These are phyloP conservation scores for Alternaria longipes DNA, from an alignment of 2,329 filamentous ascomycete species.

Conservation along the genomic window DNA sequence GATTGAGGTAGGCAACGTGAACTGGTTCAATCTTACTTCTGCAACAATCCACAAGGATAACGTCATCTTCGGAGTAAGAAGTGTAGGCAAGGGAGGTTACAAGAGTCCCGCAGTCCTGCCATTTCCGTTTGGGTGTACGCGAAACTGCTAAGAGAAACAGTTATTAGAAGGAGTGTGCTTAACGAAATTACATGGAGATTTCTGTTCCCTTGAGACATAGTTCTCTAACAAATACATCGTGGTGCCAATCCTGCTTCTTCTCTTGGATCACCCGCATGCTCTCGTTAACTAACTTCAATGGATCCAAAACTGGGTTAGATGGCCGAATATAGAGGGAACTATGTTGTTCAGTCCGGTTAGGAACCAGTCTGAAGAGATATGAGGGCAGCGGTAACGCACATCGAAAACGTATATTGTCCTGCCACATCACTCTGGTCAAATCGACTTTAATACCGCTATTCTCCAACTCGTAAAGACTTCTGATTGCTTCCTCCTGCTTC, in stretches of 20 bases:
- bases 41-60: constrained; percentile 64
- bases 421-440: too few species aligned
- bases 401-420: too few species aligned
- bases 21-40: constrained; percentile 49
- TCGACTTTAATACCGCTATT: background rate
- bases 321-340: too few species aligned
- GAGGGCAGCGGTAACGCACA: too few species aligned
- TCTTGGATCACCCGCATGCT: too few species aligned
- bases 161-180: too few species aligned
- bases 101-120: constrained; percentile 58
- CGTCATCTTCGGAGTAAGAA: constrained; percentile 63
- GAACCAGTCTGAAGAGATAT: too few species aligned
- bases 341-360: too few species aligned
- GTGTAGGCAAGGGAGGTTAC: constrained; percentile 58
- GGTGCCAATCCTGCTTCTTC: background rate
- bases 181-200: too few species aligned
- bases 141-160: constrained; percentile 22
- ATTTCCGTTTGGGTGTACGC: constrained; percentile 40
- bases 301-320: too few species aligned
- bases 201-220: too few species aligned
- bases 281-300: too few species aligned
- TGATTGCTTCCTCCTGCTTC: background rate
- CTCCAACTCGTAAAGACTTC: background rate
- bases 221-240: background rate
- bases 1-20: constrained; percentile 57